Percentiles rank a stretch among this genome's conserved stretches.
These are phyloP conservation scores for Capronia coronata DNA, from an alignment of 2,329 filamentous ascomycete species.

Conservation along the genomic window DNA sequence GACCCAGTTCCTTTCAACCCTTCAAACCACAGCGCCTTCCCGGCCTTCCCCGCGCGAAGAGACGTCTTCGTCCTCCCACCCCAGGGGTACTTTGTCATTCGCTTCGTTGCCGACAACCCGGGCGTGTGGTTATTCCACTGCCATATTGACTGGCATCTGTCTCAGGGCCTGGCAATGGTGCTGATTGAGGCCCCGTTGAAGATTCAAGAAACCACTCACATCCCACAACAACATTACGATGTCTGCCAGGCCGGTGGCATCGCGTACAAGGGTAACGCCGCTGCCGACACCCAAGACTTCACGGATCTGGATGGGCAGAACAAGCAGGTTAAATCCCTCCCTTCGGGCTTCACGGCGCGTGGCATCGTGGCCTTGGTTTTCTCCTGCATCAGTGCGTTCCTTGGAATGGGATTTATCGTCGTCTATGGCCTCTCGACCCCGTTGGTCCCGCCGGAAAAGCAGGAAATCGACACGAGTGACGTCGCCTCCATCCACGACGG, in stretches of 20 bases:
- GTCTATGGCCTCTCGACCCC: slow-evolving; percentile 38
- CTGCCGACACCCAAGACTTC: slow-evolving; percentile 59
- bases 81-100: slow-evolving; percentile 50
- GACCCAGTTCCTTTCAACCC: slow-evolving; percentile 32
- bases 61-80: slow-evolving; percentile 51
- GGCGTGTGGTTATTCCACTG: slow-evolving; percentile 48
- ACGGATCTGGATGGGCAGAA: slow-evolving; percentile 56
- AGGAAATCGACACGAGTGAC: background rate
- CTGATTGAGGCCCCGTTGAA: slow-evolving; percentile 37
- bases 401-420: slow-evolving; percentile 43
- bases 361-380: slow-evolving; percentile 72
- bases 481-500: too few relatives aligned
- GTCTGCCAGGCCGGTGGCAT: slow-evolving; percentile 42
- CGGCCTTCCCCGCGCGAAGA: slow-evolving; percentile 32
- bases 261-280: slow-evolving; percentile 59
- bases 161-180: slow-evolving; percentile 41
- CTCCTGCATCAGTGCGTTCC: slow-evolving; percentile 59
- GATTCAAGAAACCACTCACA: slow-evolving; percentile 53
- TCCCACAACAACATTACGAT: slow-evolving; percentile 27
- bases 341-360: slow-evolving; percentile 58
- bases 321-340: slow-evolving; percentile 53
- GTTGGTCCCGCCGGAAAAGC: slow-evolving; percentile 32
- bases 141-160: slow-evolving; percentile 50
- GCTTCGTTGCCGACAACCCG: slow-evolving; percentile 51
- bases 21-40: slow-evolving; percentile 24